phyloP scores from a whole-genome alignment of 768 basidiomycete species.

The Lactarius quietus region DNA sequence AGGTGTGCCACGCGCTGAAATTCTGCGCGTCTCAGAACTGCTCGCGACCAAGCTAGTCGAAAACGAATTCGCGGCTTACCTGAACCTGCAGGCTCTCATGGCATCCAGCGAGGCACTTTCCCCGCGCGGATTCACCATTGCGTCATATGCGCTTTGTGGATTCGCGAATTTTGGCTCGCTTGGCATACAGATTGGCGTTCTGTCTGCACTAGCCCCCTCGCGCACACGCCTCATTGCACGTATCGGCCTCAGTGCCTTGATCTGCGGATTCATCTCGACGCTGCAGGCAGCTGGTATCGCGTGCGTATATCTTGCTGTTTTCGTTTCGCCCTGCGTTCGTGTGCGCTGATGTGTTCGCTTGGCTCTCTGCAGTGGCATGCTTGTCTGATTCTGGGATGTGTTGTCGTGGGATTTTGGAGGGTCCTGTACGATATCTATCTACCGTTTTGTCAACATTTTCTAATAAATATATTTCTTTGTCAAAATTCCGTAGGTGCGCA shows the following conservation, averaged over 20 bases:
- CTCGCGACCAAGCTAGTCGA: constrained; percentile 85
- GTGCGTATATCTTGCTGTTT: constrained; percentile 35
- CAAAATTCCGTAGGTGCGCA: too few species aligned
- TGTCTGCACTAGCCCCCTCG: constrained; percentile 64
- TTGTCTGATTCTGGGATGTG: constrained; percentile 27
- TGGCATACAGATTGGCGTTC: constrained; percentile 82
- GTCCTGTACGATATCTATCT: not conserved
- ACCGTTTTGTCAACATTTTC: not conserved
- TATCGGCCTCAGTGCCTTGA: constrained; percentile 64
- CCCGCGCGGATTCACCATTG: constrained; percentile 73
- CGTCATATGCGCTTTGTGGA: constrained; percentile 85
- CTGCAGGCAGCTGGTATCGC: constrained; percentile 59
- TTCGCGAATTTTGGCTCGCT: constrained; percentile 86
- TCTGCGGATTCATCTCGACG: constrained; percentile 67
- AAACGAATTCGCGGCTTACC: constrained; percentile 83
- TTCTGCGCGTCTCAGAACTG: constrained; percentile 73
- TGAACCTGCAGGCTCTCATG: constrained; percentile 49
- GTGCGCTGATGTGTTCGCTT: not conserved
- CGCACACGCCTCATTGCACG: constrained; percentile 67
- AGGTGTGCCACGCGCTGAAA: constrained; percentile 78
- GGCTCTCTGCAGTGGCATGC: constrained; percentile 30
- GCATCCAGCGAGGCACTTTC: constrained; percentile 51
- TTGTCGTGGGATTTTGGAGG: not conserved
- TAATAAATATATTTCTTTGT: not conserved
- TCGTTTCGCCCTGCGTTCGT: too few species aligned